Evolutionary conservation across 352 stramenopile species (phyloP).

Genomic region (Globisporangium polare): DNA sequence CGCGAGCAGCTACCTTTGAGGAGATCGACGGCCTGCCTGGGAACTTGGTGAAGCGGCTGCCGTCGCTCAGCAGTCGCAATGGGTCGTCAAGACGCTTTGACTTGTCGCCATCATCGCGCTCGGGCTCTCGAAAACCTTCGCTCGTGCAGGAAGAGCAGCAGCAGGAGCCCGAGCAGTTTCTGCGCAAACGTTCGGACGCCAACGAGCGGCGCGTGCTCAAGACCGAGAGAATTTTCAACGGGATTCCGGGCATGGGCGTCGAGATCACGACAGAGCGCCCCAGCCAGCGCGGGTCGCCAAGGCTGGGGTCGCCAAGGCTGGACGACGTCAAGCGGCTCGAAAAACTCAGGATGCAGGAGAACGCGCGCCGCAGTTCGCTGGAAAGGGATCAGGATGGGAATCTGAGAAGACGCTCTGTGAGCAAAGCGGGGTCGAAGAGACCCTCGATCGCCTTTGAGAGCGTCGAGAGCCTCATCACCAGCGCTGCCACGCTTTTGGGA

Average conservation of each 20-base stretch:
- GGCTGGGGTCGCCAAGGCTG: neutral
- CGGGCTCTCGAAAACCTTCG: conserved; percentile 4
- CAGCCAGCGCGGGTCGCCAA: neutral
- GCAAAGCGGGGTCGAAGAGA: neutral
- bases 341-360: conserved; percentile 18
- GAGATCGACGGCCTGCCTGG: conserved; percentile 1
- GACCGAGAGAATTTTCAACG: conserved; percentile 29
- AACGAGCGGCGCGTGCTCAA: conserved; percentile 41
- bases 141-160: conserved; percentile 4
- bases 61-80: neutral
- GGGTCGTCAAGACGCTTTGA: conserved; percentile 4
- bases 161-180: conserved; percentile 52
- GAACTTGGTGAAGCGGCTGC: conserved; percentile 4
- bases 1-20: conserved; percentile 6
- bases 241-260: conserved; percentile 37
- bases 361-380: conserved; percentile 17
- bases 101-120: neutral
- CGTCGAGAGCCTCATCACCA: neutral
- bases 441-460: neutral
- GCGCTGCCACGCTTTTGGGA: neutral
- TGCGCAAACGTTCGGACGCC: conserved; percentile 30
- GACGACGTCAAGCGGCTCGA: conserved; percentile 10
- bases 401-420: conserved; percentile 8
- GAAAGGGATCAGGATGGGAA: conserved; percentile 18
- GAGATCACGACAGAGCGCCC: conserved; percentile 59